Evolutionary conservation across 495 filamentous ascomycete species (phyloP), one percentile per base, ranked within the genome.

Genomic region (Halenospora varia): DNA sequence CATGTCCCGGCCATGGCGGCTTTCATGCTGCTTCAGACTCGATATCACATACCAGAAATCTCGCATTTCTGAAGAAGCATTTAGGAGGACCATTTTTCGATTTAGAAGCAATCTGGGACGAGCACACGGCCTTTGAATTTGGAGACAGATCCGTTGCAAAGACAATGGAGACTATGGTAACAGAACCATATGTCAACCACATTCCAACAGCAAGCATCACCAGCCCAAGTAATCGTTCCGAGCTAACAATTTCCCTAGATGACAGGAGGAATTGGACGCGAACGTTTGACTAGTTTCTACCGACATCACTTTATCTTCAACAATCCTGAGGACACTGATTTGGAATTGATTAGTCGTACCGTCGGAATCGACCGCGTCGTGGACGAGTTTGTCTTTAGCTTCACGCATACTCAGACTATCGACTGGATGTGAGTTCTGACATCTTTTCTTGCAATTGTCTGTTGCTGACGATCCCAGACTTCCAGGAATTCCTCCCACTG

Each of bases 341-440:
- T 92, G 56, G 83, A 88, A 42, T 77, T 95, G 1, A 65, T 94
- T 3, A 89, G 85, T 3, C 78, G 90, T 15, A 94, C 90, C 0
- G 73, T 83, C 13, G 82, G 80, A 3, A 62, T 79, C 10, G 82
- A 84, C 48, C 69, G 78, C 2, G 67, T 83, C 9, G 75, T 85
- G 3, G 81, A 84, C 55, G 82, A 84, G 66, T 78, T 84, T 55
- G 53, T 82, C 23, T 73, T 76, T 58, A 68, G 75, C 2, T 92
- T 91, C 61, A 86, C 85, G 24, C 92, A 96, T 64, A 82, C 87
- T 10, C 73, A 78, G 4, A 77, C 79, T 42, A 78, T 96, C 22
- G 85, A 87, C 26, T 96, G 90, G 92, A 83, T 96, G 73, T 76
- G 51, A 17, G 55, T 53, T 20, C 25, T 25, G 15, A 48, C 25